Evolutionary conservation across 2,329 filamentous ascomycete species (phyloP), one percentile per base, ranked within the genome.

Genomic region (Ophiocordyceps camponoti-leonardi): DNA sequence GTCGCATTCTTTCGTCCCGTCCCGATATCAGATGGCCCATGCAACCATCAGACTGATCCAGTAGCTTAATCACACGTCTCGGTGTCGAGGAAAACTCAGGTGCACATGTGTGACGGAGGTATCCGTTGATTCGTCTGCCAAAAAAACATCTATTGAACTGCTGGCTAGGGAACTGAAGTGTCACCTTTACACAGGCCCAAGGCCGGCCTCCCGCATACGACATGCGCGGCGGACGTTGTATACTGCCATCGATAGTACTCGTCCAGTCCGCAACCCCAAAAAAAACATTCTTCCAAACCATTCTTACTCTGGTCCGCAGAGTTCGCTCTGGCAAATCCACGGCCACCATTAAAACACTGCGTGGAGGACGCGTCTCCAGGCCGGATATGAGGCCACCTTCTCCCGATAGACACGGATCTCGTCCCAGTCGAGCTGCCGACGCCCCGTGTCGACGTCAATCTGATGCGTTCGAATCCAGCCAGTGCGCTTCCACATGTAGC

Each of bases 401-500:
- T 65, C 69, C 28, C 69, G 67, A 53, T 71, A 66, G 35, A 63
- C 68, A 56, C 79, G 72, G 61, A 81, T 78, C 39, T 64, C 63
- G 12, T 80, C 76, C 75, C 75, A 82, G 57, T 83, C 72, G 47
- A 81, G 68, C 60, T 77, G 72, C 51, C 79, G 71, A 47, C 79
- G 72, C 44, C 77, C 79, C 46, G 70, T 72, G 57, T 84, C 79
- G 46, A 85, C 68, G 52, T 85, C 80, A 51, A 86, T 83, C 49
- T 83, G 64, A 31, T 66, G 58, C 2, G 72, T 66, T 33, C 60
- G 67, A 48, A 80, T 64, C 72, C 75, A 82, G 20, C 72, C 72
- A 43, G 67, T 60, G 43, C 77, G 66, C 68, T 84, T 84, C 80
- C 79, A 84, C 49, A 75, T 42, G 57, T 73, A 83, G 3, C 79